Evolutionary conservation across 2,329 filamentous ascomycete genomes (phyloP), one percentile per base, ranked within the genome.

Genomic region (Sporothrix mexicana): DNA sequence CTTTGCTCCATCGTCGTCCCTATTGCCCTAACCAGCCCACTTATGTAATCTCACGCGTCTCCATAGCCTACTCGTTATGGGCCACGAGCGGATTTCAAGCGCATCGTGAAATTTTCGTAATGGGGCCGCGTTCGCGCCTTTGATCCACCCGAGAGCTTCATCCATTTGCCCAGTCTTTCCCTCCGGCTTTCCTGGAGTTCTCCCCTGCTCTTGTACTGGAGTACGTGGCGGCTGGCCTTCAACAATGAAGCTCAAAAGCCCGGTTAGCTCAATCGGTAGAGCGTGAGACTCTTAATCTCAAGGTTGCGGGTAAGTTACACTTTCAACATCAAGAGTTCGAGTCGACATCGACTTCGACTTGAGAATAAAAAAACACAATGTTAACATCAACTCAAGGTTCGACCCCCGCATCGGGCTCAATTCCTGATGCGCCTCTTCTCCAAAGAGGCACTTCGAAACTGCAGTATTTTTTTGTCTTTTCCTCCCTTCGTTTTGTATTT

Each of bases 201-300:
- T 23, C 3, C 36, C n/a, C 43, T 47, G 61, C 20, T 23, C 61
- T 45, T 64, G 61, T 64, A 47, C n/a, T 41, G 20, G n/a, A 23
- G 3, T 15, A 64, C 4, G n/a, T 41, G 61, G 61, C 61, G n/a
- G 61, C 61, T 45, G 61, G 61, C 41, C 20, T 64, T 43, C 45
- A 64, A n/a, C 45, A 67, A 45, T 23, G 25, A 36, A 23, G 51
- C 51, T 55, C 51, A 59, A 57, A 45, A 36, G 53, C 53, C 53
- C 68, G 68, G 53, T 57, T 70, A 23, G 53, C 36, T 70, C 68
- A 57, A 89, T 89, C 87, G 87, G 87, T 90, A 91, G 89, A 91
- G 88, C 88, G 88, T 90, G 86, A 90, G 88, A 90, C 89, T 91
- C 89, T 88, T 87, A 87, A 86, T 78, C 77, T 77, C 75, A 78